Evolutionary conservation across 331 rosid genomes (phyloP).

Genomic region (Quercus phellos): DNA sequence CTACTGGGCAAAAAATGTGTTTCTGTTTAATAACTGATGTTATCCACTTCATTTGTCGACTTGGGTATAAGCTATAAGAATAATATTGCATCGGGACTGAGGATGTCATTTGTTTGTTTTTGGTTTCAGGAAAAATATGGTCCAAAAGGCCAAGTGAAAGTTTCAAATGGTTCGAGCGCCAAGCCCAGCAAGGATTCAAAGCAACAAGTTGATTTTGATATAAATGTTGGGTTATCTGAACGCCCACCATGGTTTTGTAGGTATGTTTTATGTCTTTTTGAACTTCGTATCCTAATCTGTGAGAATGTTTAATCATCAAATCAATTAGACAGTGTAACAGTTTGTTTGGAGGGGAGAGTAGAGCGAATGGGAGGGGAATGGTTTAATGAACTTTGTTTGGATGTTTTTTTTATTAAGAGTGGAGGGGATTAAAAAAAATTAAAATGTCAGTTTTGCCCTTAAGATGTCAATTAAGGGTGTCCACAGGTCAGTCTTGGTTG

Average conservation of each 20-base stretch:
- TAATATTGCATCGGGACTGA: background rate
- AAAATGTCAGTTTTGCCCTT: too few species aligned
- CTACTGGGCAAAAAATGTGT: background rate
- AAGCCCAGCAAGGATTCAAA: conserved; percentile 49
- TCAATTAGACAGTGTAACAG: too few species aligned
- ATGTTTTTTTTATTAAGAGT: too few species aligned
- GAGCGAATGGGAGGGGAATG: too few species aligned
- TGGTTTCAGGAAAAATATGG: conserved; percentile 74
- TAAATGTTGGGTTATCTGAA: conserved; percentile 45
- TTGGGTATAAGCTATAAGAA: background rate
- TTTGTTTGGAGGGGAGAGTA: too few species aligned
- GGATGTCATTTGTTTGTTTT: background rate
- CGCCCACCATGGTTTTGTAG: conserved; percentile 59
- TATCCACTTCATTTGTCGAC: background rate
- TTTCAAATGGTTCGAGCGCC: conserved; percentile 36
- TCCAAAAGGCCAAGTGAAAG: conserved; percentile 71
- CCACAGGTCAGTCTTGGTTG: too few species aligned
- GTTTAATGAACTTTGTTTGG: too few species aligned
- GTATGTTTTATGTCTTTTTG: conserved; percentile 14
- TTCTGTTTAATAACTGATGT: background rate
- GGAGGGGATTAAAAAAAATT: too few species aligned
- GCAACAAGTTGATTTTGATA: conserved; percentile 55
- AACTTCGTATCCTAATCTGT: background rate
- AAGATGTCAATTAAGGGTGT: too few species aligned
- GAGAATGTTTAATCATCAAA: background rate